Base-by-base conservation (phyloP, 805 yeast species). In the Yarrowia phangngaensis region DNA sequence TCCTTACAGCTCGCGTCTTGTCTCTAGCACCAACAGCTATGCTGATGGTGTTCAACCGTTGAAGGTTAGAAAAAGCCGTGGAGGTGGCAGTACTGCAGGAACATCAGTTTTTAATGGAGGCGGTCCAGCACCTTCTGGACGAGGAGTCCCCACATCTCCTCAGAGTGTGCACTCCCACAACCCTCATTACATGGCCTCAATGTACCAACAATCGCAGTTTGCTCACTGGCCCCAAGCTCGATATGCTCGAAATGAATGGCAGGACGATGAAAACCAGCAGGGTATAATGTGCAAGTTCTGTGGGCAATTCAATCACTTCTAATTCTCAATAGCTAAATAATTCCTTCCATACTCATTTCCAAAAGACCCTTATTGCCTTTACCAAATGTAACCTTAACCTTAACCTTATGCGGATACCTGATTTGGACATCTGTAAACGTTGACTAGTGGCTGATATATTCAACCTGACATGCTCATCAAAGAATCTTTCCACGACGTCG, bases 401-500 rank as follows among this genome's bases (percentile, higher is more conserved):
- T n/a, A 34, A 8, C 40, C 23, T 9, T 15, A 6, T 34, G 28
- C 28, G 13, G n/a, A n/a, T n/a, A n/a, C n/a, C n/a, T n/a, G n/a
- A n/a, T n/a, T n/a, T n/a, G n/a, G n/a, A n/a, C n/a, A n/a, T n/a
- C n/a, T n/a, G n/a, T n/a, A n/a, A n/a, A n/a, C n/a, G n/a, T n/a
- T n/a, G n/a, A n/a, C n/a, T n/a, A n/a, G n/a, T n/a, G n/a, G n/a
- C n/a, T n/a, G n/a, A n/a, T n/a, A n/a, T 24, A 24, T 24, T 9
- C 27, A 24, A 24, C 27, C 27, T 24, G 9, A 24, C 11, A 49
- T 84, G 94, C 70, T 84, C 56, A 79, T 84, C 57, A 75, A 75
- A 43, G 92, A 84, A 62, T 62, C 77, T 3, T 77, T 60, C 60
- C 74, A 73, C 53, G 92, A 84, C 60, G 79, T 83, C 29, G 60